Conservation (phyloP, 176 grass and related monocot species). For the Raddia guianensis region DNA sequence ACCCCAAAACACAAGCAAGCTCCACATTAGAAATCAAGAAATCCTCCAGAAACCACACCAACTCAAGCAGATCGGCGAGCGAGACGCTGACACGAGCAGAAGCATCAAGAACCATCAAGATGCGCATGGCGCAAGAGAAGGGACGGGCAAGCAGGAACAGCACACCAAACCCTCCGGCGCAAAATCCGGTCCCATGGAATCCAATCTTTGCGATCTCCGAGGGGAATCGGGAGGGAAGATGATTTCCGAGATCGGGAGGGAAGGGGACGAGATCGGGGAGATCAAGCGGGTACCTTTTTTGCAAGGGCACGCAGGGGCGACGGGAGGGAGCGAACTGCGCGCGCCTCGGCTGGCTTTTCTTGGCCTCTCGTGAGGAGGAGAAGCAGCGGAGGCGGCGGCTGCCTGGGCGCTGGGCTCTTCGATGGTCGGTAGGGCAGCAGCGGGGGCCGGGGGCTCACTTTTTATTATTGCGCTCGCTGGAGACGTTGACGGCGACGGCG, state of each 20-base stretch:
- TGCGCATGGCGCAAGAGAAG: not conserved
- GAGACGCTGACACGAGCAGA: not conserved
- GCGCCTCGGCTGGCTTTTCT: not conserved
- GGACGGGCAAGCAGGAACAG: not conserved
- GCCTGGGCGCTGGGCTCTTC: not conserved
- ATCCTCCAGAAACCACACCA: not conserved
- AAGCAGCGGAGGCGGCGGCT: not conserved
- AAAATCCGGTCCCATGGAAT: too few species aligned
- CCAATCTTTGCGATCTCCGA: too few species aligned
- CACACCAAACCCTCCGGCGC: too few species aligned
- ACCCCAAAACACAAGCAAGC: not conserved
- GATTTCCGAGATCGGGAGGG: too few species aligned
- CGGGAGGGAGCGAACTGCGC: too few species aligned
- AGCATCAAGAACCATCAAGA: not conserved
- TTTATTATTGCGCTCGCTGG: constrained; percentile 23
- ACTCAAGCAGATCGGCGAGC: not conserved
- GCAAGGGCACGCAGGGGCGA: too few species aligned
- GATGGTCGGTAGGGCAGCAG: not conserved
- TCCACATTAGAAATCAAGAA: not conserved
- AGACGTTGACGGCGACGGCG: not conserved
- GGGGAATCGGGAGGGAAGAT: too few species aligned
- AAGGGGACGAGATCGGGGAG: too few species aligned
- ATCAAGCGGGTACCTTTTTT: too few species aligned
- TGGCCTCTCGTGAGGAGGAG: not conserved
- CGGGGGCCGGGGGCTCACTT: not conserved